These are phyloP conservation scores for Sordariomycetes sp. DNA, from an alignment of 2,329 filamentous ascomycete species.

Conservation along the genomic window DNA sequence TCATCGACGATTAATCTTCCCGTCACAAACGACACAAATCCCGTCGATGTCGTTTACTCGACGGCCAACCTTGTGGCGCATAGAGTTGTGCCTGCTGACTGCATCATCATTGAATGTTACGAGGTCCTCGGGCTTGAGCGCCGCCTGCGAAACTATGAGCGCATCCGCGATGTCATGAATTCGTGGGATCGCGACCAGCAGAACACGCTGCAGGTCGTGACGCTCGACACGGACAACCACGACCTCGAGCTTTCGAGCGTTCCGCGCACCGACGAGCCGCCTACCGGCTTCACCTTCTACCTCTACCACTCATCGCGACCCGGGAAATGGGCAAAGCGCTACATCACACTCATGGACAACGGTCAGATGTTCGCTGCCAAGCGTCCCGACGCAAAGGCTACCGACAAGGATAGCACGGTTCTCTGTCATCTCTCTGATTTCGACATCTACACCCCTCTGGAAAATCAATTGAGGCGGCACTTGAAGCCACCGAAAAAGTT, in stretches of 20 bases:
- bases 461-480: conserved; percentile 56
- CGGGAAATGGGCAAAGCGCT: conserved; percentile 84
- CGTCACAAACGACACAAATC: conserved; percentile 65
- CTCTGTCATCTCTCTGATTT: conserved; percentile 87
- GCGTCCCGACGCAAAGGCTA: conserved; percentile 48
- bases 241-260: conserved; percentile 60
- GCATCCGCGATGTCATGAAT: conserved; percentile 79
- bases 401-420: conserved; percentile 57
- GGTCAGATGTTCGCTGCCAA: conserved; percentile 69
- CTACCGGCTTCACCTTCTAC: conserved; percentile 57
- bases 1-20: conserved; percentile 62
- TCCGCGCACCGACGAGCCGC: conserved; percentile 43
- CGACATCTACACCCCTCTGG: conserved; percentile 76
- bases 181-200: conserved; percentile 81
- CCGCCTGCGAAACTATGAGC: conserved; percentile 76
- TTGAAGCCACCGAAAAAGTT: conserved; percentile 77
- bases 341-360: conserved; percentile 61
- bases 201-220: conserved; percentile 62
- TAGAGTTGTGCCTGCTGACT: conserved; percentile 52
- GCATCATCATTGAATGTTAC: conserved; percentile 73
- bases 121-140: conserved; percentile 68
- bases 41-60: conserved; percentile 61
- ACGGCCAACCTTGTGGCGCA: conserved; percentile 56
- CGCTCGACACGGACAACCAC: conserved; percentile 44
- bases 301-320: conserved; percentile 75